phyloP scores from a whole-genome alignment of 2,329 filamentous ascomycete genomes.

The Fusarium sacchari region DNA sequence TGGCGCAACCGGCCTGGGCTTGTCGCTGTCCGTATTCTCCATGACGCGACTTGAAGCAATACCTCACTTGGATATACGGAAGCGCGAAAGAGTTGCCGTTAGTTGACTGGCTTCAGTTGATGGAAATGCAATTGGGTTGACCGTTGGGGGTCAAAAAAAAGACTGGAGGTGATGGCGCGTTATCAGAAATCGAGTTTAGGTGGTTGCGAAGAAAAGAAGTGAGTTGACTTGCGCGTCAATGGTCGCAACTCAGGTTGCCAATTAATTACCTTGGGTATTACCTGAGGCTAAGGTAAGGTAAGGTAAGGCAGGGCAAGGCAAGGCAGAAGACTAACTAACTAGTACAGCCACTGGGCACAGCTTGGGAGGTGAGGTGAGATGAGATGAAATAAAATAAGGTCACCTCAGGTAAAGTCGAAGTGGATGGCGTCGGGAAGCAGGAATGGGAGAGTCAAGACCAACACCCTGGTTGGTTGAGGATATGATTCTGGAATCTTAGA shows the following conservation, averaged over 20 bases:
- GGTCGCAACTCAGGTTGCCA: conserved; percentile 35
- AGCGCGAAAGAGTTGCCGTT: conserved; percentile 11
- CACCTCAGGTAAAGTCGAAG: conserved; percentile 19
- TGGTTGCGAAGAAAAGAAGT: conserved; percentile 15
- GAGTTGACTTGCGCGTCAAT: conserved; percentile 21
- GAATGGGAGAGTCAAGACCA: conserved; percentile 39
- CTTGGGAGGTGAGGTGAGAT: conserved; percentile 3
- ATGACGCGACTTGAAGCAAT: conserved; percentile 35
- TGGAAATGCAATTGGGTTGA: neutral
- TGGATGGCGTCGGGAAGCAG: conserved; percentile 34
- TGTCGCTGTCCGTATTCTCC: conserved; percentile 40
- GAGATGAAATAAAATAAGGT: conserved; percentile 8
- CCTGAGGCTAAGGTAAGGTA: conserved; percentile 14
- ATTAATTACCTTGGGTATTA: conserved; percentile 18
- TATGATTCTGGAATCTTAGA: conserved; percentile 45
- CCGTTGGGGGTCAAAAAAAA: neutral
- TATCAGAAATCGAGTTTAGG: conserved; percentile 8
- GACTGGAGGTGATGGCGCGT: conserved; percentile 12
- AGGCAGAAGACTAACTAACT: conserved; percentile 1
- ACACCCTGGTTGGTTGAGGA: conserved; percentile 44
- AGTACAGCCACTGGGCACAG: conserved; percentile 9
- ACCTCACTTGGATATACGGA: conserved; percentile 6
- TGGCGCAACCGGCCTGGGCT: conserved; percentile 42
- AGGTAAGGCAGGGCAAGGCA: conserved; percentile 10
- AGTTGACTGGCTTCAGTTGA: neutral